Evolutionary conservation across 805 yeast species (phyloP), one percentile per base, ranked within the genome.

Genomic region (Wickerhamiella alocasiicola): DNA sequence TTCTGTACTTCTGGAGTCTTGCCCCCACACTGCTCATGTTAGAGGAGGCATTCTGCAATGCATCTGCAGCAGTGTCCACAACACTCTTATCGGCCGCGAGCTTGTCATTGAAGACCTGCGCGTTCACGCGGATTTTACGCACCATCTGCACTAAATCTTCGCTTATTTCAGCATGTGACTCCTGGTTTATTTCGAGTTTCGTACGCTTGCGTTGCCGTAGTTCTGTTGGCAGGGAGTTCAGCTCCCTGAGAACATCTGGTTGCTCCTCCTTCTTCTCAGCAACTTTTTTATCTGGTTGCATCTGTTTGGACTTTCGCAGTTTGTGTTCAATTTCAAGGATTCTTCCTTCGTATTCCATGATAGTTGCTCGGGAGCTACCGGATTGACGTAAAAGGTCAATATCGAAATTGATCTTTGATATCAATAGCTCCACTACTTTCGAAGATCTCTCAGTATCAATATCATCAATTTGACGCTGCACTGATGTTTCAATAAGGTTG

Each of bases 81-180:
- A 61, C 55, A 19, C 54, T 56, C 9, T 44, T 46, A 44, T 64
- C 68, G 16, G 49, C 41, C 19, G 54, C 54, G n/a, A 65, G 50
- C 49, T 64, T 62, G 52, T 66, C 44, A 51, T 54, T 47, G 63
- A 71, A 63, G 5, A 52, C 49, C 23, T 62, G 46, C 1, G 78
- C 78, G 15, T 73, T 68, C 19, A 56, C 53, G 46, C 68, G 71
- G 46, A 74, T 63, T 6, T 62, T 56, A 6, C 63, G 50, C 0
- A 76, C 74, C 56, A 74, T 63, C 15, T 61, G 66, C 3, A 67
- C 53, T 36, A 74, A 58, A 30, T 74, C 78, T 21, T 54, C 55
- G 24, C 74, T 52, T 12, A 74, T 56, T 28, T 68, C 69, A 27
- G 68, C 68, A 52, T 74, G 80, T 19, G 49, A 42, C 23, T 46